Conservation (phyloP, 2,329 filamentous ascomycete genomes). For the Parascedosporium putredinis region DNA sequence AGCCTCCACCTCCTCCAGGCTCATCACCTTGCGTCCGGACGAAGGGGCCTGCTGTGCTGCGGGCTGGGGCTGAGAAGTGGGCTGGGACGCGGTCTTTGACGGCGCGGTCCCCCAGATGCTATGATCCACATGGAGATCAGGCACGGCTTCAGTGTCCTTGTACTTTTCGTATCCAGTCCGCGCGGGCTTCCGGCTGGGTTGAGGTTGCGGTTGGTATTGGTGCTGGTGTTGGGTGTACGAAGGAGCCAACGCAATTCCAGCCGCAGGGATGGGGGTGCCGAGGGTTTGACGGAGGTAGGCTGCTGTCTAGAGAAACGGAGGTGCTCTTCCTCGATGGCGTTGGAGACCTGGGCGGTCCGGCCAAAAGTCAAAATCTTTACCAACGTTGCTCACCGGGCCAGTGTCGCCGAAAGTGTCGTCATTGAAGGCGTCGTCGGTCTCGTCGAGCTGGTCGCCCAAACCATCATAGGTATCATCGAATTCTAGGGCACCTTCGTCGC, state of each 20-base stretch:
- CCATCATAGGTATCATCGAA: conserved; percentile 98
- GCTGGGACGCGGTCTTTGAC: conserved; percentile 27
- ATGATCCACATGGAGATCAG: conserved; percentile 84
- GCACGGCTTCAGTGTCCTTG: conserved; percentile 70
- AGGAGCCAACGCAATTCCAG: conserved; percentile 24
- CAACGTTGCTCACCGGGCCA: conserved; percentile 41
- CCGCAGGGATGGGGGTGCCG: conserved; percentile 22
- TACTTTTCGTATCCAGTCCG: conserved; percentile 90
- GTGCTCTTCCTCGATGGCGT: conserved; percentile 85
- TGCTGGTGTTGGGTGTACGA: conserved; percentile 14
- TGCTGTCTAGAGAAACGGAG: conserved; percentile 70
- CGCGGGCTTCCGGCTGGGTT: conserved; percentile 45
- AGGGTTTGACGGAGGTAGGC: conserved; percentile 32
- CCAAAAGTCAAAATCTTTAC: conserved; percentile 97
- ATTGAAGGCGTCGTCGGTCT: conserved; percentile 89
- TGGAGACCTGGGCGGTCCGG: conserved; percentile 75
- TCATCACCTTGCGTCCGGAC: conserved; percentile 70
- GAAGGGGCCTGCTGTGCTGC: conserved; percentile 19
- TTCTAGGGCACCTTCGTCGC: conserved; percentile 50
- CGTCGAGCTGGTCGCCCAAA: conserved; percentile 79
- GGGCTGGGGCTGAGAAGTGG: conserved; percentile 19
- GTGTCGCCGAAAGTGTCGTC: conserved; percentile 76
- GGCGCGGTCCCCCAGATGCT: conserved; percentile 80
- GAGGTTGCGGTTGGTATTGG: no score
- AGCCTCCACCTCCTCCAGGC: conserved; percentile 91